These are phyloP conservation scores for Schoenoplectus triqueter DNA, from an alignment of 202 grass and related monocot species.

Conservation along the genomic window DNA sequence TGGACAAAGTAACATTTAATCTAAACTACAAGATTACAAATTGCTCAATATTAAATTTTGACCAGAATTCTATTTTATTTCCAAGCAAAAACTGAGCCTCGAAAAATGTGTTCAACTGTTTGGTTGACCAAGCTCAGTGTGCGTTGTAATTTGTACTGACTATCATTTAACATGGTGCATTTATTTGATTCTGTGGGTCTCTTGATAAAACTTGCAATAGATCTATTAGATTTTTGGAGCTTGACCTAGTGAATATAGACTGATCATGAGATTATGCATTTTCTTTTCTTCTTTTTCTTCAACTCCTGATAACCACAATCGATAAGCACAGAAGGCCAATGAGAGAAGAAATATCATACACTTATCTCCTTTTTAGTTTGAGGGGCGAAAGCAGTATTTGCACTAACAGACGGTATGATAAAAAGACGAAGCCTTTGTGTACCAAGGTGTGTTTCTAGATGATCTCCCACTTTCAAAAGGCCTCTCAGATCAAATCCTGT, in stretches of 20 bases:
- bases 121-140: background rate
- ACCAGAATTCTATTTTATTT: background rate
- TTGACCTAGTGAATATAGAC: background rate
- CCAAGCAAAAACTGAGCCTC: background rate
- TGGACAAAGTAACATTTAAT: background rate
- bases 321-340: background rate
- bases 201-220: background rate
- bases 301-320: background rate
- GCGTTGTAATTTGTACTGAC: background rate
- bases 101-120: background rate
- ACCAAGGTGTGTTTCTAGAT: constrained; percentile 86
- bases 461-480: constrained; percentile 71
- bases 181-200: background rate
- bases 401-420: constrained; percentile 80
- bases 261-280: background rate
- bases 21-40: constrained; percentile 2
- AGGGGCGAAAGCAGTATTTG: constrained; percentile 83
- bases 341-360: constrained; percentile 52
- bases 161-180: background rate
- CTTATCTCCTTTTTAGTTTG: constrained; percentile 99
- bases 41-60: background rate
- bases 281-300: background rate
- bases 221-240: background rate
- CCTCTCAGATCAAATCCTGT: constrained; percentile 92
- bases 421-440: constrained; percentile 90